phyloP scores from a whole-genome alignment of 176 grass and related monocot species.

The Aegilops tauschii region DNA sequence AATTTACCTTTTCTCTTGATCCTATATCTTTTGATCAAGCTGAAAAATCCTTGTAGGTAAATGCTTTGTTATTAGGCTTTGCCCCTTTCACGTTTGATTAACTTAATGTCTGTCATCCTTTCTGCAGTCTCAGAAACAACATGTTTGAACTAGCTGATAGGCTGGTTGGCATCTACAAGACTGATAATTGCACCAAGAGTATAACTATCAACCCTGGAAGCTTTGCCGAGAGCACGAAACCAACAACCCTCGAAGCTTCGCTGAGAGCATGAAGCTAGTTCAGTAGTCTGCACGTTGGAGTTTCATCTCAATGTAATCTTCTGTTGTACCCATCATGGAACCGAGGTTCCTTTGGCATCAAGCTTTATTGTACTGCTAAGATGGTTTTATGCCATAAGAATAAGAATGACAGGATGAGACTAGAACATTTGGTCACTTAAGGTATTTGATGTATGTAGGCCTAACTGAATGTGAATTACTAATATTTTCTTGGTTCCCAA shows the following conservation, averaged over 20 bases:
- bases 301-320: constrained; percentile 14
- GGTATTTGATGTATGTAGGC: neutral
- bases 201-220: constrained; percentile 80
- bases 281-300: constrained; percentile 27
- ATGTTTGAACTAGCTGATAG: constrained; percentile 97
- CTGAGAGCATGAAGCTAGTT: constrained; percentile 32
- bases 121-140: constrained; percentile 86
- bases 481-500: neutral
- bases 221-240: constrained; percentile 50
- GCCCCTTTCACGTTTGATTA: neutral
- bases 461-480: neutral
- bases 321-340: constrained; percentile 33
- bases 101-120: neutral
- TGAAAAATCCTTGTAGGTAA: neutral
- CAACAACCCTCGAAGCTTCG: constrained; percentile 75
- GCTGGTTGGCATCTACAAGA: constrained; percentile 97
- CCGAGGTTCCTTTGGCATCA: constrained; percentile 37
- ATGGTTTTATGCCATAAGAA: neutral
- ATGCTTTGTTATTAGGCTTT: neutral
- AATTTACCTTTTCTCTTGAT: neutral
- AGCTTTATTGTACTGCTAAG: neutral
- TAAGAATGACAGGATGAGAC: neutral
- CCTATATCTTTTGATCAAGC: neutral
- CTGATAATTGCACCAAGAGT: constrained; percentile 98
- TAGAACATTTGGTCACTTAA: constrained; percentile 1